A percentile compares a stretch with the other conserved stretches of the same genome.
Evolutionary conservation across 306 rosid genomes (phyloP).

Genomic region (Senna tora): DNA sequence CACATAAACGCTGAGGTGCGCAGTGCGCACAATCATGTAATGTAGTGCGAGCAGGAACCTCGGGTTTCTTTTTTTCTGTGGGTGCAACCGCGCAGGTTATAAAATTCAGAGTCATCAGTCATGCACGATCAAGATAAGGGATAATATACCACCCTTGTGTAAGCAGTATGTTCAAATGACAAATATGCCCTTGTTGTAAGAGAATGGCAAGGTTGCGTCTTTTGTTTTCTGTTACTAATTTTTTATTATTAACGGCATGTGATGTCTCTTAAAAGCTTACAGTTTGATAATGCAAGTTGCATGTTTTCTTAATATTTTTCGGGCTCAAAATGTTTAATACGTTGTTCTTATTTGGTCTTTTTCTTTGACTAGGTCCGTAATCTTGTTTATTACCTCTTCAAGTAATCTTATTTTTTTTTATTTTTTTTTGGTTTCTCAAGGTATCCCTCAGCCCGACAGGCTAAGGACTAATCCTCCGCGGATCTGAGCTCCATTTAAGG

Average conservation of each 20-base stretch:
- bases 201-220: neutral
- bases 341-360: neutral
- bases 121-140: neutral
- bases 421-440: too few relatives aligned
- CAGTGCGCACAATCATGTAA: neutral
- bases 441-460: too few relatives aligned
- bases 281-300: neutral
- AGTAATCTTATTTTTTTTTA: too few relatives aligned
- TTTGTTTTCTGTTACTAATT: neutral
- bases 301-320: neutral
- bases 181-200: neutral
- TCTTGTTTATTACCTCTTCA: neutral
- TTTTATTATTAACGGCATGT: neutral
- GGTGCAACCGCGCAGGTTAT: neutral
- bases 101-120: neutral
- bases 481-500: too few relatives aligned
- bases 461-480: too few relatives aligned
- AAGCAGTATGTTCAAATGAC: neutral
- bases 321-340: neutral
- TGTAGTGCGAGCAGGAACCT: neutral
- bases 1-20: slow-evolving; percentile 29
- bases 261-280: neutral
- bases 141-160: neutral
- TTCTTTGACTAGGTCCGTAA: slow-evolving; percentile 15
- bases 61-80: neutral